These are phyloP conservation scores for Glycine tomentella DNA, from an alignment of 306 rosid species.

Conservation along the genomic window DNA sequence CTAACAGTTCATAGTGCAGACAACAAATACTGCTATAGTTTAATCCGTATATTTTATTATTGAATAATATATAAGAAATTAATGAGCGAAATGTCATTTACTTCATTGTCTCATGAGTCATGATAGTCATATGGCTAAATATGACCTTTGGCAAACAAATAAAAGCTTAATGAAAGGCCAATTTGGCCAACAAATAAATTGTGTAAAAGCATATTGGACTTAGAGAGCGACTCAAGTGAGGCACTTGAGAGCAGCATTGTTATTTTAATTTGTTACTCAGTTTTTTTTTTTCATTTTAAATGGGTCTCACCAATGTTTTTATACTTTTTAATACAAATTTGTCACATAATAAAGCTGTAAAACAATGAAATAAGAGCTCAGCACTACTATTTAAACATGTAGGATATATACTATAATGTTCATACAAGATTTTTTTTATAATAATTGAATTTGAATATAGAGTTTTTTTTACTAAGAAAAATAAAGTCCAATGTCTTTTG, in stretches of 20 bases:
- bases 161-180: not conserved
- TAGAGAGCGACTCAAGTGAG: not conserved
- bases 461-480: too few relatives aligned
- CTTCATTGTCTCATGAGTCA: not conserved
- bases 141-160: not conserved
- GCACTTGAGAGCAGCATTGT: too few relatives aligned
- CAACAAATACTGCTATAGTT: too few relatives aligned
- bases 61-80: too few relatives aligned
- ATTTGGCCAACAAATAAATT: not conserved
- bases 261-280: too few relatives aligned
- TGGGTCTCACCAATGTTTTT: not conserved
- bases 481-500: not conserved
- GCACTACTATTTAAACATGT: not conserved
- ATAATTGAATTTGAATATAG: not conserved
- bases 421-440: not conserved
- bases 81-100: not conserved
- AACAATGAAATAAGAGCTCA: not conserved
- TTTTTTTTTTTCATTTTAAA: too few relatives aligned
- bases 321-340: too few relatives aligned
- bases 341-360: not conserved
- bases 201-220: not conserved
- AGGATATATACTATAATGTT: not conserved
- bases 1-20: too few relatives aligned
- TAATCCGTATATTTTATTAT: too few relatives aligned
- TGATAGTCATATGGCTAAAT: not conserved